Conservation (phyloP, 331 rosid genomes). For the Saraca asoca region DNA sequence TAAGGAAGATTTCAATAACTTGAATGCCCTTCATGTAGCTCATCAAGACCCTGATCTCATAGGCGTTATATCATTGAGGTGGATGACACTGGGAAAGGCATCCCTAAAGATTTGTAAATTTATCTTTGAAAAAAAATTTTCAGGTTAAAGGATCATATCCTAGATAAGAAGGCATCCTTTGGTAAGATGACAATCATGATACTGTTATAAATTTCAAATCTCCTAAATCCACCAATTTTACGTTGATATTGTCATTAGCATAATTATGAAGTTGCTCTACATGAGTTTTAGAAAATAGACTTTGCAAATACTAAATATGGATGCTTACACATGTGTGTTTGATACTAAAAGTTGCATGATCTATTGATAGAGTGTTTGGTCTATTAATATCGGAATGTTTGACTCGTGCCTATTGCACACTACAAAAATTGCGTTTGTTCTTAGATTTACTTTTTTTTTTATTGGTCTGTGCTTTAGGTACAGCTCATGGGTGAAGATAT, state of each 20-base stretch:
- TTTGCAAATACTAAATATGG: no score
- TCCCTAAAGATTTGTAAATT: constrained; percentile 32
- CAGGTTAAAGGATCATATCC: constrained; percentile 27
- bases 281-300: no score
- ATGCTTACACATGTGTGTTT: no score
- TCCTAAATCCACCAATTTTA: not conserved
- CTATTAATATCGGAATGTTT: no score
- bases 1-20: not conserved
- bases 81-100: constrained; percentile 42
- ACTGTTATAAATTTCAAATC: not conserved
- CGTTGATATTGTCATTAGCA: no score
- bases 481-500: constrained; percentile 41
- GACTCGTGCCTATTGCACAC: no score
- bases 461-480: constrained; percentile 14
- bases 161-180: constrained; percentile 38
- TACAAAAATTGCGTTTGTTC: no score
- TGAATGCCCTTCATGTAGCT: constrained; percentile 21
- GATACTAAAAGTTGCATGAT: no score
- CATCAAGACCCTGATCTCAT: constrained; percentile 26
- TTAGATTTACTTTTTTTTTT: no score
- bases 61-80: constrained; percentile 40
- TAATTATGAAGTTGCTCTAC: no score
- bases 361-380: no score
- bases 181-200: not conserved
- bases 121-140: constrained; percentile 38